A percentile compares a stretch with the other conserved stretches of the same genome.
Conservation (phyloP, 345 rosid genomes). For the Garcia nutans region DNA sequence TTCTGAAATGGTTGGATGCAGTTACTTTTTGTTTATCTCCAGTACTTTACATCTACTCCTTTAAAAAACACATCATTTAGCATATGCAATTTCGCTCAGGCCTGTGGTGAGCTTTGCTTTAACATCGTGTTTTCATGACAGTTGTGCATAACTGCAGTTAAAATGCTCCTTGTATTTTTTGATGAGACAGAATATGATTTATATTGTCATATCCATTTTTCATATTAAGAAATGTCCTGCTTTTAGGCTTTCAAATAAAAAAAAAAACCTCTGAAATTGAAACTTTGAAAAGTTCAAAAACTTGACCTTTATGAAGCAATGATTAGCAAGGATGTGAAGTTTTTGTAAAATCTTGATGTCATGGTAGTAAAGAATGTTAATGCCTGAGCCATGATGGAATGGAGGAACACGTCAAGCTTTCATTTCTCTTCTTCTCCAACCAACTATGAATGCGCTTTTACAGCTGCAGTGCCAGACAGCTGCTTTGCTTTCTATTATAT, state of each 20-base stretch:
- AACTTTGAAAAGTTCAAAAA: not conserved
- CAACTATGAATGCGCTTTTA: not conserved
- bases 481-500: too few species aligned
- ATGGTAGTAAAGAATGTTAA: not conserved
- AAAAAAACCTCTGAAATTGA: not conserved
- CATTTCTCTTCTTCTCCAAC: not conserved
- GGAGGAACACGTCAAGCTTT: not conserved
- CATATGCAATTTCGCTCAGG: not conserved
- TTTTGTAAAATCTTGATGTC: not conserved
- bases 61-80: slow-evolving; percentile 3
- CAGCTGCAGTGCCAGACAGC: not conserved
- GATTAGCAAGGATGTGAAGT: not conserved
- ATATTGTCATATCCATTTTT: not conserved
- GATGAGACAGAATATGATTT: not conserved
- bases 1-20: slow-evolving; percentile 55
- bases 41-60: not conserved
- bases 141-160: not conserved
- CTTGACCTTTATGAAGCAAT: not conserved
- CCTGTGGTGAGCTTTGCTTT: not conserved
- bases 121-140: not conserved
- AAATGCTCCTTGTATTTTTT: not conserved
- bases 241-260: not conserved
- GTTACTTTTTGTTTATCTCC: not conserved
- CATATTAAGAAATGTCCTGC: not conserved
- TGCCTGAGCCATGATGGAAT: not conserved